Evolutionary conservation across 2,329 filamentous ascomycete species (phyloP).

Genomic region (Mariannaea sp.): DNA sequence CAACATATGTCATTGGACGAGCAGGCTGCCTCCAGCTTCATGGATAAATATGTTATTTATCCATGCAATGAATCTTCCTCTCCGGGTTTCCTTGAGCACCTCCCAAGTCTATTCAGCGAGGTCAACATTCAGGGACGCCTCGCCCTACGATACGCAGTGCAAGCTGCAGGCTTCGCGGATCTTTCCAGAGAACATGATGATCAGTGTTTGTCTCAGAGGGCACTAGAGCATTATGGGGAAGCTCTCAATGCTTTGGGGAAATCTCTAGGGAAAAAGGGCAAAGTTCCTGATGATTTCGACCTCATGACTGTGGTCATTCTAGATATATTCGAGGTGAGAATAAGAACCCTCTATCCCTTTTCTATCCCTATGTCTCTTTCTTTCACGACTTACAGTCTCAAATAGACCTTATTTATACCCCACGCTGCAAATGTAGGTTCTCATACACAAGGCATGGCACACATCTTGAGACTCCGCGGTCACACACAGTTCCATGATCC

Average conservation of each 20-base stretch:
- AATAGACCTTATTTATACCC: slow-evolving; percentile 43
- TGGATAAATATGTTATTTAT: slow-evolving; percentile 47
- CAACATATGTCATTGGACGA: slow-evolving; percentile 30
- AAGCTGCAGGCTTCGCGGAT: slow-evolving; percentile 44
- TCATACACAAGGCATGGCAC: slow-evolving; percentile 48
- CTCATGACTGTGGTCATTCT: slow-evolving; percentile 48
- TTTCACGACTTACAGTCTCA: background rate
- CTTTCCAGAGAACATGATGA: slow-evolving; percentile 35
- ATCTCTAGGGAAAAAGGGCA: slow-evolving; percentile 39
- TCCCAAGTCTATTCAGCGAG: slow-evolving; percentile 45
- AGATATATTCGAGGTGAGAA: slow-evolving; percentile 46
- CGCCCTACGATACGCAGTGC: slow-evolving; percentile 46
- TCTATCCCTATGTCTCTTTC: background rate
- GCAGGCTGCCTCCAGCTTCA: slow-evolving; percentile 39
- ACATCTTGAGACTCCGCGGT: slow-evolving; percentile 45
- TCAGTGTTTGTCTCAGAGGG: slow-evolving; percentile 31
- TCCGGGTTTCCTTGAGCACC: slow-evolving; percentile 47
- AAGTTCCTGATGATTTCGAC: slow-evolving; percentile 46
- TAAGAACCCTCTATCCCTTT: background rate
- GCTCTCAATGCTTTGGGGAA: slow-evolving; percentile 42
- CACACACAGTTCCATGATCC: slow-evolving; percentile 42
- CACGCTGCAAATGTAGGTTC: slow-evolving; percentile 33
- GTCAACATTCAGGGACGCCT: slow-evolving; percentile 44
- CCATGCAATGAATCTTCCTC: slow-evolving; percentile 44
- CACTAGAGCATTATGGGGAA: slow-evolving; percentile 43